These are phyloP conservation scores for Orbilia oligospora DNA, from an alignment of 2,329 filamentous ascomycete species.

Conservation along the genomic window DNA sequence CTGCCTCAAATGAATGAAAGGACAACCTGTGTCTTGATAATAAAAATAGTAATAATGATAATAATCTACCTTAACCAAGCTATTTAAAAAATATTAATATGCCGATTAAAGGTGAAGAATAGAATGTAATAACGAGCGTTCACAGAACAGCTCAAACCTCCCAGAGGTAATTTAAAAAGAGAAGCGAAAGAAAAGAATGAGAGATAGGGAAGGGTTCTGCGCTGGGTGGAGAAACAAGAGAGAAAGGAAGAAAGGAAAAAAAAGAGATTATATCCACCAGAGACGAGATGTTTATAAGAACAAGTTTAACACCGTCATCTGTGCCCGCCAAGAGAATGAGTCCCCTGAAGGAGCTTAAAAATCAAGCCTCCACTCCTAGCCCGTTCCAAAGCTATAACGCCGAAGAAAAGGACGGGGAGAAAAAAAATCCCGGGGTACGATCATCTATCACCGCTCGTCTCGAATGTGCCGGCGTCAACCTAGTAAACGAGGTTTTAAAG, in stretches of 20 bases:
- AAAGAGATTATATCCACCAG: conserved; percentile 13
- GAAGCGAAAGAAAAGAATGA: conserved; percentile 23
- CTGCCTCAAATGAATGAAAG: conserved; percentile 60
- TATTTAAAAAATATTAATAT: conserved; percentile 23
- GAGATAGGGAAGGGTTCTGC: conserved; percentile 41
- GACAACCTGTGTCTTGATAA: conserved; percentile 57
- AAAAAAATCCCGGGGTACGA: not conserved
- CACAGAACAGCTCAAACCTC: conserved; percentile 60
- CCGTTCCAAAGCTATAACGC: conserved; percentile 11
- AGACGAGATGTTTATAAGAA: conserved; percentile 53
- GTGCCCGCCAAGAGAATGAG: conserved; percentile 28
- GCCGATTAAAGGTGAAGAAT: conserved; percentile 18
- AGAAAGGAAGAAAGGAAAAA: not conserved
- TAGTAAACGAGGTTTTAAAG: conserved; percentile 46
- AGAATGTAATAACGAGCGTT: conserved; percentile 51
- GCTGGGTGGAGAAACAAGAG: conserved; percentile 44
- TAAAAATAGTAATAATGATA: too few species aligned
- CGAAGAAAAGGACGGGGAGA: not conserved
- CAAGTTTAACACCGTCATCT: conserved; percentile 9
- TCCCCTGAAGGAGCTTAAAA: conserved; percentile 21
- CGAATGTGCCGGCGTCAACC: conserved; percentile 47
- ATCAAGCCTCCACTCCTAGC: not conserved
- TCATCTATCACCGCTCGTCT: conserved; percentile 32
- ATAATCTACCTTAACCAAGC: conserved; percentile 8
- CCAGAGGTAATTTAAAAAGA: conserved; percentile 41